phyloP scores from a whole-genome alignment of 768 basidiomycete species.

The Imleria badia region DNA sequence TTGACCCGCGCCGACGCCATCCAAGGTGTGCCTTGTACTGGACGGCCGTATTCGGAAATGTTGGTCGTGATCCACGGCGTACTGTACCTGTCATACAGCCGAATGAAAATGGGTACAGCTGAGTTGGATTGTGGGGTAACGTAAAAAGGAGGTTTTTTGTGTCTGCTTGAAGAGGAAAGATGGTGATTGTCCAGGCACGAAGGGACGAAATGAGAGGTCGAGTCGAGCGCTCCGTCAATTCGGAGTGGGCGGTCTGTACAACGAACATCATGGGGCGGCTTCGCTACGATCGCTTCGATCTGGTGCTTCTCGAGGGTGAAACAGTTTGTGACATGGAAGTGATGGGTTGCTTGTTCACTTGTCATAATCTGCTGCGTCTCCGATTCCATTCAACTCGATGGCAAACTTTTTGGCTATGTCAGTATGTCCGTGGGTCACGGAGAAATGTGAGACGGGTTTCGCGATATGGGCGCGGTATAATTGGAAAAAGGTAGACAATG shows the following conservation, averaged over 20 bases:
- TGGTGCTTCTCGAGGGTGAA: too few species aligned
- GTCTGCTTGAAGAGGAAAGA: not conserved
- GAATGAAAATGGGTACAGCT: not conserved
- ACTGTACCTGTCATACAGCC: not conserved
- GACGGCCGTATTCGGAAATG: conserved; percentile 1
- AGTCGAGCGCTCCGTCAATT: not conserved
- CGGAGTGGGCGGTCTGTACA: too few species aligned
- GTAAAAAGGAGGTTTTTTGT: not conserved
- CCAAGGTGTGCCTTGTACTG: not conserved
- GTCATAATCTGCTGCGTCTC: too few species aligned
- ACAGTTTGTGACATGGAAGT: too few species aligned
- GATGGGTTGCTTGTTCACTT: too few species aligned
- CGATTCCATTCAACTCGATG: too few species aligned
- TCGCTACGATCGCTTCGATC: too few species aligned
- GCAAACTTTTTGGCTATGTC: too few species aligned
- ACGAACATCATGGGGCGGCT: too few species aligned
- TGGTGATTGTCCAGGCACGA: conserved; percentile 2
- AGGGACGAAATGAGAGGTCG: not conserved
- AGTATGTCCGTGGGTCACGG: too few species aligned
- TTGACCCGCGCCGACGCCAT: not conserved
- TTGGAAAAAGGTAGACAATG: not conserved
- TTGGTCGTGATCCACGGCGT: not conserved
- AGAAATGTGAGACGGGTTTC: too few species aligned
- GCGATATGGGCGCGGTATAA: too few species aligned
- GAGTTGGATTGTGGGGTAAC: conserved; percentile 1